Evolutionary conservation across 106 monocot species (phyloP), one percentile per base, ranked within the genome.

Genomic region (Agapanthus africanus): DNA sequence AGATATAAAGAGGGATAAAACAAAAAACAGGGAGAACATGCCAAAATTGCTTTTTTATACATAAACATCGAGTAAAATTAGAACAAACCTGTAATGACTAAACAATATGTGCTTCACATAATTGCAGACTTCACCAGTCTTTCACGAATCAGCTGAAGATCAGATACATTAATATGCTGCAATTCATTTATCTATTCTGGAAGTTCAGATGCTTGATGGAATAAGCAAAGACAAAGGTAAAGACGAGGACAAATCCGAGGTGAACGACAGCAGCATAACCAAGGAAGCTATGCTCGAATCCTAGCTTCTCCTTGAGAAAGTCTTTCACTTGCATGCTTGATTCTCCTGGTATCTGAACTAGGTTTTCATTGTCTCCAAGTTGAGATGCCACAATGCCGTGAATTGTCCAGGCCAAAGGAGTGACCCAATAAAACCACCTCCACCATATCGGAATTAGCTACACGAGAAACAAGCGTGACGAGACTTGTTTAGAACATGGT

Each of bases 341-440:
- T 39, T 56, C 51, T 25, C 94, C 91, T 10, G 88, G 91, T 44
- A 85, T 77, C 11, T 68, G 37, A 0, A 95, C 38, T 4, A 46
- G 21, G 65, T 68, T 62, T 0, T 81, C 77, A 11, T 34, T 59
- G 21, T 83, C 76, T 0, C 88, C 88, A 18, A 91, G 19, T 61
- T 95, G 91, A 16, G 94, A 95, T 19, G 49, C 61, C 7, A 88
- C 38, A 8, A 83, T 16, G 11, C 93, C 93, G 59, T 94, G 91
- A 7, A 88, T 83, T 25, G 91, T 82, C 88, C 85, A 91, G 0
- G 91, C 75, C 19, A 91, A 54, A 25, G 95, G 95, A 57, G 76
- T 79, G 19, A 62, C 75, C 95, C 95, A 91, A 77, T 81, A 95
- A 69, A 79, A 91, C 95, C 95, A 95, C 72, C 88, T 88, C 91